Percentiles rank a stretch among this genome's conserved stretches.
Evolutionary conservation across 257 asterid species (phyloP).

Genomic region (Penstemon barbatus): DNA sequence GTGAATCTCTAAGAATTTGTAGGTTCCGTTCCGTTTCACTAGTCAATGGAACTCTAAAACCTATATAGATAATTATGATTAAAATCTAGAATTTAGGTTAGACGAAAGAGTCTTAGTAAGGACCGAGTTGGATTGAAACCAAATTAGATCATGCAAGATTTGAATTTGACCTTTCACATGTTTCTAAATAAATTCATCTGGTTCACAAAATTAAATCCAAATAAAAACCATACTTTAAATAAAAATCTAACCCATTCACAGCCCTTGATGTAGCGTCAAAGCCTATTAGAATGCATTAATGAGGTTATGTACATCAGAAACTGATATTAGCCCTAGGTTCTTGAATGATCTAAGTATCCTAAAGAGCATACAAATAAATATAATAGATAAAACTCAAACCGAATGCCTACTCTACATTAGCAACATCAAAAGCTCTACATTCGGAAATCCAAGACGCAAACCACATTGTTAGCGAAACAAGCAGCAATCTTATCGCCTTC

Average conservation of each 20-base stretch:
- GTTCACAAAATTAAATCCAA: not conserved
- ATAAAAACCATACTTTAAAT: not conserved
- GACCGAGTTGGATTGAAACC: too few relatives aligned
- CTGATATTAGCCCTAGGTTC: not conserved
- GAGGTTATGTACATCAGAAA: not conserved
- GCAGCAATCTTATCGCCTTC: conserved; percentile 92
- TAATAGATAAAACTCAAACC: not conserved
- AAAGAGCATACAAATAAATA: not conserved
- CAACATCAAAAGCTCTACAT: conserved; percentile 40
- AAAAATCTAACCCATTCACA: too few relatives aligned
- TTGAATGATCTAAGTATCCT: not conserved
- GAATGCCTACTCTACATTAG: not conserved
- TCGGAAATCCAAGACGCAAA: conserved; percentile 84
- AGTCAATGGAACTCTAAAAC: too few relatives aligned
- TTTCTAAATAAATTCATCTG: too few relatives aligned
- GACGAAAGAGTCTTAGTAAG: not conserved
- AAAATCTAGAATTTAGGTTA: too few relatives aligned
- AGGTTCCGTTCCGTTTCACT: too few relatives aligned
- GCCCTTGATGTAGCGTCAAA: not conserved
- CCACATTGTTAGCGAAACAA: conserved; percentile 87
- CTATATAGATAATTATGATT: too few relatives aligned
- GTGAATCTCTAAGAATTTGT: too few relatives aligned
- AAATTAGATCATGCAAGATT: too few relatives aligned
- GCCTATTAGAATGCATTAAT: not conserved
- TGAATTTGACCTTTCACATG: too few relatives aligned